Evolutionary conservation across 805 yeast species (phyloP).

Genomic region (Candida maris): DNA sequence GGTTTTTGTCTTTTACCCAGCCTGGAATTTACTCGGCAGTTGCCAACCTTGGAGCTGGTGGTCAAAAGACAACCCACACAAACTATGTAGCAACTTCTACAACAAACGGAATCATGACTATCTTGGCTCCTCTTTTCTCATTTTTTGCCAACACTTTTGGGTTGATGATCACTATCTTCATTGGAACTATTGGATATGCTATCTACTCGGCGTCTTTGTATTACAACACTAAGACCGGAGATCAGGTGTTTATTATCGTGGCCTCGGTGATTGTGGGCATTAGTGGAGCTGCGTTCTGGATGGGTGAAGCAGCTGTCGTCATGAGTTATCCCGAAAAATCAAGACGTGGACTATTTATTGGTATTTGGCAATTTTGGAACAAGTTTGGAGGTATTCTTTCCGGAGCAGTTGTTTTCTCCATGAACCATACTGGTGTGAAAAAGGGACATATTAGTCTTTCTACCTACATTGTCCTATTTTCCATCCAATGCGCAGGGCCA

Average conservation of each 20-base stretch:
- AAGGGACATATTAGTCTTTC: slow-evolving; percentile 22
- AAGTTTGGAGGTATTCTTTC: slow-evolving; percentile 27
- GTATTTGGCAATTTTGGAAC: slow-evolving; percentile 25
- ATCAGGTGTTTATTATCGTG: slow-evolving; percentile 22
- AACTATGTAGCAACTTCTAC: slow-evolving; percentile 9
- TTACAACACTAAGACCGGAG: slow-evolving; percentile 25
- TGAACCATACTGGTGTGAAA: slow-evolving; percentile 13
- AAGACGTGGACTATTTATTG: slow-evolving; percentile 26
- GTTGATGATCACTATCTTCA: slow-evolving; percentile 13
- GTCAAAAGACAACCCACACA: slow-evolving; percentile 7
- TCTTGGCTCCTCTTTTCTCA: slow-evolving; percentile 20
- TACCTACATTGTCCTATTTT: slow-evolving; percentile 24
- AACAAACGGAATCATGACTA: slow-evolving; percentile 21
- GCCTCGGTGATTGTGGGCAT: slow-evolving; percentile 26
- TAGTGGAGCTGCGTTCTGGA: slow-evolving; percentile 27
- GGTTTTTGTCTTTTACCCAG: slow-evolving; percentile 10
- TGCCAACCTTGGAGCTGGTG: slow-evolving; percentile 12
- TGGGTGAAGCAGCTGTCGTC: slow-evolving; percentile 27
- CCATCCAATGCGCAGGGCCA: slow-evolving; percentile 26
- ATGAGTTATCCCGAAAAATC: slow-evolving; percentile 22
- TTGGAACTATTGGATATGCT: slow-evolving; percentile 26
- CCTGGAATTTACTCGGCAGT: slow-evolving; percentile 12
- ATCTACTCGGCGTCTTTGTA: slow-evolving; percentile 27
- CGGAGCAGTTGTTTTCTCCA: slow-evolving; percentile 21
- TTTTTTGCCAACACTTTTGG: slow-evolving; percentile 22